These are phyloP conservation scores for Boletus barrowsii DNA, from an alignment of 768 basidiomycete species.

Conservation along the genomic window DNA sequence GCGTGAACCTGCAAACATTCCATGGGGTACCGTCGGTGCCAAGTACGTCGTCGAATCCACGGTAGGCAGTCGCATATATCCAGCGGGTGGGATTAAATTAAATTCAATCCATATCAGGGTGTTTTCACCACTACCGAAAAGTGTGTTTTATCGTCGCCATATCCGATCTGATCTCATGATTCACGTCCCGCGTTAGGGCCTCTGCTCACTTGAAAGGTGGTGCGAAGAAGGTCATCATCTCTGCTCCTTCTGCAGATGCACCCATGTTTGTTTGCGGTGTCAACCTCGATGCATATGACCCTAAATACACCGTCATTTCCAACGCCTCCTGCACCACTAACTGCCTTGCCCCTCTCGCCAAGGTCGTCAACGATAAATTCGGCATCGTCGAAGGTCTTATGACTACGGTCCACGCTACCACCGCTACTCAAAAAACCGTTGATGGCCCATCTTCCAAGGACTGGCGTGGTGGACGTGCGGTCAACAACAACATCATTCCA, in stretches of 20 bases:
- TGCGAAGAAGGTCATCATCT: slow-evolving; percentile 99
- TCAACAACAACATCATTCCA: slow-evolving; percentile 98
- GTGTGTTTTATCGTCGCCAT: slow-evolving; percentile 35
- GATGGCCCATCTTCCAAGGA: slow-evolving; percentile 95
- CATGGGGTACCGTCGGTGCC: slow-evolving; percentile 79
- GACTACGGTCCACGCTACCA: slow-evolving; percentile 98
- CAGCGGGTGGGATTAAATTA: not conserved
- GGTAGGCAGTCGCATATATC: slow-evolving; percentile 39
- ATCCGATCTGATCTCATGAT: not conserved
- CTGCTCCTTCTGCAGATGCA: slow-evolving; percentile 95
- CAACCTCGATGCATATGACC: slow-evolving; percentile 90
- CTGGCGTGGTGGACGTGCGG: slow-evolving; percentile 96
- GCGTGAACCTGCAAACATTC: slow-evolving; percentile 82
- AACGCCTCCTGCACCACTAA: slow-evolving; percentile 99
- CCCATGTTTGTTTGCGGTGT: slow-evolving; percentile 96
- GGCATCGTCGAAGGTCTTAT: slow-evolving; percentile 96
- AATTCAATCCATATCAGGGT: slow-evolving; percentile 47
- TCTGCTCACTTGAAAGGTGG: slow-evolving; percentile 93
- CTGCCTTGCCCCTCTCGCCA: slow-evolving; percentile 98
- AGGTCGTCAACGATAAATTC: slow-evolving; percentile 96
- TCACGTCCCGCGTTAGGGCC: slow-evolving; percentile 50
- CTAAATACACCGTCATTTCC: slow-evolving; percentile 90
- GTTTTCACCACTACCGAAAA: slow-evolving; percentile 97
- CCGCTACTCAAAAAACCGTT: slow-evolving; percentile 93
- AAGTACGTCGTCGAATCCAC: slow-evolving; percentile 97